Evolutionary conservation across 805 yeast species (phyloP), one percentile per base, ranked within the genome.

Genomic region (Candida xiaguanensis): DNA sequence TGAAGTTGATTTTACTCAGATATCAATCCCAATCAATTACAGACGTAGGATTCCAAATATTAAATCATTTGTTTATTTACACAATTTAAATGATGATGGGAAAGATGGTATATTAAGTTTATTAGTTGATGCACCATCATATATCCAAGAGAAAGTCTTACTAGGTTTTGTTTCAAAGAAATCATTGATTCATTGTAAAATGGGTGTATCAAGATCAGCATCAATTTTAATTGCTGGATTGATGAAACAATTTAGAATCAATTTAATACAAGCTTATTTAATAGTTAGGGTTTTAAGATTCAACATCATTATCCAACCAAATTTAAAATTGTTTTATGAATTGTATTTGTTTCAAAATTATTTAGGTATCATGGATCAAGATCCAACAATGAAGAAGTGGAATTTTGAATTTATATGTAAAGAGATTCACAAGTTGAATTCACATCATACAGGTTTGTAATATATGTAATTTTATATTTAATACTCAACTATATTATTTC

Each of bases 121-220:
- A 20, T 48, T 65, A 23, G 44, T 50, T 5, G 52, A 53, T 16
- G 51, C 65, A 28, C 70, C 70, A 1, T 48, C 43, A 8, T 46
- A 45, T 13, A 49, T 65, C 19, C 69, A 60, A 41, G 42, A 49
- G n/a, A 59, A 57, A 29, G 34, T 59, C 17, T 39, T 58, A 15
- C 43, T 62, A 19, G 51, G 48, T 9, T 41, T 18, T 40, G 8
- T 36, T 37, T 8, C 6, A 17, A 20, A 29, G 15, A 34, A 14
- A 29, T 52, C 63, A 1, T 44, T 67, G 39, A 56, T 63, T 13
- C 72, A 67, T 44, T 67, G 73, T 45, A 55, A 61, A 19, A 66
- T 67, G 31, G 73, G 73, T 0, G 73, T 67, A 13, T 63, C 70
- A 4, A 49, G 73, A 25, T 64, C 69, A n/a, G 73, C 71, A 4